These are phyloP conservation scores for Yarrowia galli DNA, from an alignment of 1,139 yeast genomes.

Conservation along the genomic window DNA sequence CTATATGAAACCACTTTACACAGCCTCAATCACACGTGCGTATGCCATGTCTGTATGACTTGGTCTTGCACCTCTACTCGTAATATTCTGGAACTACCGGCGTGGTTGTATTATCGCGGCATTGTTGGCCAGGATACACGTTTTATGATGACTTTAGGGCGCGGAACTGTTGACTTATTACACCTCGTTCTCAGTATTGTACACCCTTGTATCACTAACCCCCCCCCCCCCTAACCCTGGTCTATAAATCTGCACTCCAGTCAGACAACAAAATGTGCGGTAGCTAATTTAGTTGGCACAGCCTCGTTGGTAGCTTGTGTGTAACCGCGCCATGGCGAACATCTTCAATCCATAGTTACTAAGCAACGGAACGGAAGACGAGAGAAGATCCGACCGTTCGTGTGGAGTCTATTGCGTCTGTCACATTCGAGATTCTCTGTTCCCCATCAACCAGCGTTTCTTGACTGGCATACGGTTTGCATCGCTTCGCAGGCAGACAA, in stretches of 20 bases:
- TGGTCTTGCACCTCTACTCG: not conserved
- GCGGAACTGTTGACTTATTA: too few species aligned
- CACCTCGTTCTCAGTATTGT: not conserved
- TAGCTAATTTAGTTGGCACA: not conserved
- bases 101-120: too few species aligned
- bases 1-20: not conserved
- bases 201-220: too few species aligned
- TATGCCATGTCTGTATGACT: not conserved
- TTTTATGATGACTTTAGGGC: not conserved
- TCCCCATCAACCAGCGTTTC: not conserved
- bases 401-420: conserved; percentile 23
- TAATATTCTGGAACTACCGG: not conserved
- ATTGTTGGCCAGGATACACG: not conserved
- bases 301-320: too few species aligned
- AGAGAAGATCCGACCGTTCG: not conserved
- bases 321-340: too few species aligned
- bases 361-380: conserved; percentile 4
- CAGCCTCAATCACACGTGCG: conserved; percentile 5
- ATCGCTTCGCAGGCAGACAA: conserved; percentile 24
- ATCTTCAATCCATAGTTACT: not conserved
- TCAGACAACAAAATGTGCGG: not conserved
- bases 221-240: too few species aligned
- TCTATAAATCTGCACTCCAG: not conserved
- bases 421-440: not conserved
- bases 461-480: conserved; percentile 20